A percentile compares a stretch with the other conserved stretches of the same genome.
These are phyloP conservation scores for Ascochyta fabae DNA, from an alignment of 2,329 filamentous ascomycete species.

Conservation along the genomic window DNA sequence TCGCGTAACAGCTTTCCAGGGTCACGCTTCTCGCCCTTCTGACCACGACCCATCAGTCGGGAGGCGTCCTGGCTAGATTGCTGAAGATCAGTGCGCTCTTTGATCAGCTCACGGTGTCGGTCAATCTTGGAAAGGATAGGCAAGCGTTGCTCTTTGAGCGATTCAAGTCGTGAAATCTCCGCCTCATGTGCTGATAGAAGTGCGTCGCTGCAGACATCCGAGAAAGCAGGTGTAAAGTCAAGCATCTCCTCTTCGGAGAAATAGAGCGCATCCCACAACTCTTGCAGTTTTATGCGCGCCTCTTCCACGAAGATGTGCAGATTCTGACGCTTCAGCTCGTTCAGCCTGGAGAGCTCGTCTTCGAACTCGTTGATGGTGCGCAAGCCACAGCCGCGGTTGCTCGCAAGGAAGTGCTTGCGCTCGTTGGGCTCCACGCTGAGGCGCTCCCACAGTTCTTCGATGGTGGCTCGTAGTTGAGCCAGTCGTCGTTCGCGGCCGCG, in stretches of 20 bases:
- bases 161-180: slow-evolving; percentile 82
- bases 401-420: slow-evolving; percentile 81
- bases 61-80: slow-evolving; percentile 94
- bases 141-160: slow-evolving; percentile 83
- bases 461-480: slow-evolving; percentile 74
- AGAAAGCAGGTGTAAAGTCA: slow-evolving; percentile 95
- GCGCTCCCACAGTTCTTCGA: slow-evolving; percentile 90
- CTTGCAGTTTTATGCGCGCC: slow-evolving; percentile 85
- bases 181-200: slow-evolving; percentile 93
- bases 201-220: slow-evolving; percentile 95
- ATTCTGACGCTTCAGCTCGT: slow-evolving; percentile 94
- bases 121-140: slow-evolving; percentile 85
- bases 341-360: slow-evolving; percentile 83
- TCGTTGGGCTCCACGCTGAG: slow-evolving; percentile 83
- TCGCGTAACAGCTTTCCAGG: slow-evolving; percentile 92
- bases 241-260: slow-evolving; percentile 99
- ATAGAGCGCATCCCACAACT: slow-evolving; percentile 92
- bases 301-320: slow-evolving; percentile 96
- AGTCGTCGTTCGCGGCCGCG: slow-evolving; percentile 78
- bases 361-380: slow-evolving; percentile 95
- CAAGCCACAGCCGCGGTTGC: slow-evolving; percentile 88
- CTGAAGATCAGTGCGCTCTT: slow-evolving; percentile 86
- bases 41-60: slow-evolving; percentile 85
- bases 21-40: slow-evolving; percentile 92
- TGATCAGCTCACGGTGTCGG: slow-evolving; percentile 78